phyloP scores from a whole-genome alignment of 1,139 yeast species.

The Ogataea hybrid region DNA sequence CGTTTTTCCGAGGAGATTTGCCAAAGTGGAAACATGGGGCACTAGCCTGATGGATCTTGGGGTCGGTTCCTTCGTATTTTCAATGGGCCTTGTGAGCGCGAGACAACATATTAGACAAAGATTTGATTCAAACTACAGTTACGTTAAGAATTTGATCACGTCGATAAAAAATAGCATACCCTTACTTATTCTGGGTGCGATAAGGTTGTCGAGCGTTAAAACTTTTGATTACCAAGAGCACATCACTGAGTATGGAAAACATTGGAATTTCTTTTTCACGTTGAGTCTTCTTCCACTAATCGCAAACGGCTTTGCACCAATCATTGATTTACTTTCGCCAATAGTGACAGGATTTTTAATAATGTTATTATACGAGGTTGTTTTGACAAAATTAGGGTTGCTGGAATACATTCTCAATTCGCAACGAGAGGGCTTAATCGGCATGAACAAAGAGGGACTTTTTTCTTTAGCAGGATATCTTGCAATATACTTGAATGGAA shows the following conservation, averaged over 20 bases:
- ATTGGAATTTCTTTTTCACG: slow-evolving; percentile 96
- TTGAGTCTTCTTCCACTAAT: slow-evolving; percentile 72
- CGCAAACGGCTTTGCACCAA: slow-evolving; percentile 55
- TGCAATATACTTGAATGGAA: slow-evolving; percentile 82
- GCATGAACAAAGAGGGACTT: slow-evolving; percentile 86
- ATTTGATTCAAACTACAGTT: too few species aligned
- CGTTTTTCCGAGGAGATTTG: too few species aligned
- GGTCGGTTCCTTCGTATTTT: too few species aligned
- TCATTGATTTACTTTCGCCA: slow-evolving; percentile 52
- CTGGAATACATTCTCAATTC: slow-evolving; percentile 49
- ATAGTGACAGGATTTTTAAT: slow-evolving; percentile 59
- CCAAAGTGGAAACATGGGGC: too few species aligned
- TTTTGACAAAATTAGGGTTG: slow-evolving; percentile 46
- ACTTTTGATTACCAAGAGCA: too few species aligned
- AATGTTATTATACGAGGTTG: slow-evolving; percentile 57
- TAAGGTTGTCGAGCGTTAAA: too few species aligned
- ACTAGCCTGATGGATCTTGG: too few species aligned
- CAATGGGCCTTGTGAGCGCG: too few species aligned
- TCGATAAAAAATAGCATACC: too few species aligned
- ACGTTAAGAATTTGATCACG: too few species aligned
- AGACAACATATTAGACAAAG: too few species aligned
- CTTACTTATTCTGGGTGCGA: too few species aligned
- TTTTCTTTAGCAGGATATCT: slow-evolving; percentile 81
- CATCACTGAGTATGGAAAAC: slow-evolving; percentile 92
- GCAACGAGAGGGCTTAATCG: slow-evolving; percentile 50